These are phyloP conservation scores for Saksenaea oblongispora DNA, from an alignment of 371 early-diverging fungal genomes.

Conservation along the genomic window DNA sequence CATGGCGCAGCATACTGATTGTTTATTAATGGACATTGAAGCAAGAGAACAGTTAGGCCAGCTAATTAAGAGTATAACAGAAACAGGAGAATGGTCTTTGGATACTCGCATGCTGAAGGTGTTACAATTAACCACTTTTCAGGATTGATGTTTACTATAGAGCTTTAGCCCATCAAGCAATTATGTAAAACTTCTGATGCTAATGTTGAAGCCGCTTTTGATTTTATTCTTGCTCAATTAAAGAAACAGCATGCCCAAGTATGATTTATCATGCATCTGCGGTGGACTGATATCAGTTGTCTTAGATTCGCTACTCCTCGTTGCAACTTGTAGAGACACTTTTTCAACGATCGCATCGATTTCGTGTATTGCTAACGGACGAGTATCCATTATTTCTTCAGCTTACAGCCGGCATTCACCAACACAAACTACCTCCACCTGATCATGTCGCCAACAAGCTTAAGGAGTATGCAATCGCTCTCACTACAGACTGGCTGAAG, in stretches of 20 bases:
- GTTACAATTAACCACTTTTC: neutral
- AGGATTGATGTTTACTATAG: neutral
- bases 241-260: slow-evolving; percentile 70
- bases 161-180: slow-evolving; percentile 50
- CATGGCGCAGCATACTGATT: too few relatives aligned
- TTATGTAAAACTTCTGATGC: slow-evolving; percentile 54
- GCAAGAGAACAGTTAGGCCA: slow-evolving; percentile 18
- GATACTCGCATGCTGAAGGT: slow-evolving; percentile 38
- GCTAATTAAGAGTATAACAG: slow-evolving; percentile 37
- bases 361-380: slow-evolving; percentile 55
- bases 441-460: slow-evolving; percentile 50
- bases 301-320: slow-evolving; percentile 67
- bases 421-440: slow-evolving; percentile 61
- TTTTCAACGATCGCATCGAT: slow-evolving; percentile 67
- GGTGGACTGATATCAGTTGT: neutral
- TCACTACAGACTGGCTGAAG: slow-evolving; percentile 58
- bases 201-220: slow-evolving; percentile 46
- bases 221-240: slow-evolving; percentile 51
- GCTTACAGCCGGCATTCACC: slow-evolving; percentile 61
- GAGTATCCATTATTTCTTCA: slow-evolving; percentile 58
- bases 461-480: slow-evolving; percentile 49
- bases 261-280: neutral
- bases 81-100: slow-evolving; percentile 44
- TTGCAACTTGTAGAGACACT: slow-evolving; percentile 63
- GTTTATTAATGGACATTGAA: slow-evolving; percentile 27